phyloP scores from a whole-genome alignment of 192 early-diverging fungal species.

The Anaeromyces robustus region DNA sequence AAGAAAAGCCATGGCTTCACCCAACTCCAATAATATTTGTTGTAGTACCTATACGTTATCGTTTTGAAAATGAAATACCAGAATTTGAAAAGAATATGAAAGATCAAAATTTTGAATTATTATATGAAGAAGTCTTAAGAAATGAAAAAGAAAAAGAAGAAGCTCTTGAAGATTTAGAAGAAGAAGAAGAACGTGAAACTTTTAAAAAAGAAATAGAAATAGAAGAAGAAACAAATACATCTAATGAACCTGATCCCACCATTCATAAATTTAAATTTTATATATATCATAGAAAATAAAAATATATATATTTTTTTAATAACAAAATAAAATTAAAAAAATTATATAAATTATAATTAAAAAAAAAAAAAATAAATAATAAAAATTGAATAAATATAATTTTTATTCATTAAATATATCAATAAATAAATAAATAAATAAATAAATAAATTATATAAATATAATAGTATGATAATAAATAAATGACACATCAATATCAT shows the following conservation, averaged over 20 bases:
- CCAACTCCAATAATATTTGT: background rate
- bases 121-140: background rate
- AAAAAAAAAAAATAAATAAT: too few relatives aligned
- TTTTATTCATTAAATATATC: too few relatives aligned
- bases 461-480: too few relatives aligned
- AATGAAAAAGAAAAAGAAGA: background rate
- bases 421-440: too few relatives aligned
- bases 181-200: background rate
- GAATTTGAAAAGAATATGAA: background rate
- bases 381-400: too few relatives aligned
- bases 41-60: background rate
- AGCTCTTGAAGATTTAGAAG: background rate
- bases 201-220: background rate
- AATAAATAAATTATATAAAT: too few relatives aligned
- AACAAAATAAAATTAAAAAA: too few relatives aligned
- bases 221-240: background rate
- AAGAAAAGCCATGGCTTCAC: background rate
- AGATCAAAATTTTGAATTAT: background rate
- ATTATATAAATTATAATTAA: too few relatives aligned
- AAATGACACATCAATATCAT: too few relatives aligned
- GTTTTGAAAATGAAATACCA: background rate
- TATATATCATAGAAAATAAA: background rate
- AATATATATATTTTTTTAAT: too few relatives aligned
- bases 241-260: background rate
- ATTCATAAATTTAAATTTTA: background rate